phyloP scores from a whole-genome alignment of 1,284 basidiomycete species.

The Bondarzewia mesenterica region DNA sequence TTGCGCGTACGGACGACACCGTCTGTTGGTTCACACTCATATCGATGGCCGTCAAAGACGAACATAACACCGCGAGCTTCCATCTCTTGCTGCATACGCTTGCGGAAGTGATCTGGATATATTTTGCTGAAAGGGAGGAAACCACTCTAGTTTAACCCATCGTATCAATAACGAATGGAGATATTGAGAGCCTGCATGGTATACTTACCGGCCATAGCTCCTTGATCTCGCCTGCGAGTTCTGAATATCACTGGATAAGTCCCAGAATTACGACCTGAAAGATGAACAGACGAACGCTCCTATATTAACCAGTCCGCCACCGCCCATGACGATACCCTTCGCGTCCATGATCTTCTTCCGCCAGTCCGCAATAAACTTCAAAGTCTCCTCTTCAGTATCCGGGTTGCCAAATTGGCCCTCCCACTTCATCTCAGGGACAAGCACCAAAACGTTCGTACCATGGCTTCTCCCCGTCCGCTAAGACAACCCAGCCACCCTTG shows the following conservation, averaged over 20 bases:
- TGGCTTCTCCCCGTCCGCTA: constrained; percentile 39
- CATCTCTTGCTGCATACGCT: constrained; percentile 32
- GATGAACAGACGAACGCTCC: constrained; percentile 28
- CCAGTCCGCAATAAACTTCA: neutral
- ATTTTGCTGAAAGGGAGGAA: constrained; percentile 41
- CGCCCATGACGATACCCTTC: constrained; percentile 43
- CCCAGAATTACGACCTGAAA: neutral
- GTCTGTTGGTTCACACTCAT: constrained; percentile 25
- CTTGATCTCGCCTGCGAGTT: constrained; percentile 49
- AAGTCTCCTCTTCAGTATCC: constrained; percentile 9
- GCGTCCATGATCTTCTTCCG: constrained; percentile 33
- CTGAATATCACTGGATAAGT: constrained; percentile 29
- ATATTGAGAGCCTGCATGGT: constrained; percentile 16
- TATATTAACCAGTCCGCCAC: constrained; percentile 53
- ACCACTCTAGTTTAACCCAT: constrained; percentile 45
- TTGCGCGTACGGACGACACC: constrained; percentile 39
- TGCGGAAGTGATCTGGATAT: constrained; percentile 50
- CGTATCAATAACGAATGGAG: neutral
- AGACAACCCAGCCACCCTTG: constrained; percentile 33
- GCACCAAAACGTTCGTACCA: constrained; percentile 42
- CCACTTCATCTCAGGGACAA: constrained; percentile 51
- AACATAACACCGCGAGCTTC: constrained; percentile 38
- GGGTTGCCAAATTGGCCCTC: constrained; percentile 39
- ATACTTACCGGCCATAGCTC: constrained; percentile 34
- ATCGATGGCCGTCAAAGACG: constrained; percentile 45